These are phyloP conservation scores for Kazachstania psychrophila DNA, from an alignment of 805 yeast species.

Conservation along the genomic window DNA sequence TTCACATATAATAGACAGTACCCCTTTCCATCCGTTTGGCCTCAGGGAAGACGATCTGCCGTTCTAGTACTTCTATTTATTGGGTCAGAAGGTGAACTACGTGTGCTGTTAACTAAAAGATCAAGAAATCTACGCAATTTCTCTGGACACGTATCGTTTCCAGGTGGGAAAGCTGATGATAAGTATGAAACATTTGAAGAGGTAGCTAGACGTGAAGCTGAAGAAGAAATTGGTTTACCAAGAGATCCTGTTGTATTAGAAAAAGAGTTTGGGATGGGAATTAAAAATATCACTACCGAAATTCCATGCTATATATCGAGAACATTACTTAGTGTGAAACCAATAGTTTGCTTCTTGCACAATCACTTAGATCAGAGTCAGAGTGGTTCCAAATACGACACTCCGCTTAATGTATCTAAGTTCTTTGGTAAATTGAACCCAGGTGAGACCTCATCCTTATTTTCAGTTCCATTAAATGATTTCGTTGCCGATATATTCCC, in stretches of 20 bases:
- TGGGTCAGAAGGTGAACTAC: conserved; percentile 63
- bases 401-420: conserved; percentile 26
- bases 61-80: conserved; percentile 68
- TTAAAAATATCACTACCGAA: conserved; percentile 47
- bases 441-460: conserved; percentile 65
- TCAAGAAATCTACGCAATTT: conserved; percentile 60
- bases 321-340: conserved; percentile 74
- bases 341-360: conserved; percentile 60
- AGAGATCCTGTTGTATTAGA: conserved; percentile 37
- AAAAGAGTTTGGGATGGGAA: conserved; percentile 41
- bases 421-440: conserved; percentile 49
- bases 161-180: conserved; percentile 86
- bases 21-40: conserved; percentile 53
- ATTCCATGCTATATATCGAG: conserved; percentile 78
- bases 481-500: conserved; percentile 30
- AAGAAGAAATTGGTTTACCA: conserved; percentile 77
- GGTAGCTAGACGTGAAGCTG: conserved; percentile 73
- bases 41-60: conserved; percentile 62
- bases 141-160: conserved; percentile 85
- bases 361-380: conserved; percentile 4
- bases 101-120: conserved; percentile 73
- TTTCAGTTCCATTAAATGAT: conserved; percentile 62
- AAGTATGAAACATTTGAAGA: conserved; percentile 57
- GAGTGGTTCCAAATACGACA: conserved; percentile 15
- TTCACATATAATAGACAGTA: conserved; percentile 11